Percentiles rank a stretch among this genome's conserved stretches.
Conservation (phyloP, 169 alveolate species). For the Babesia caballi region DNA sequence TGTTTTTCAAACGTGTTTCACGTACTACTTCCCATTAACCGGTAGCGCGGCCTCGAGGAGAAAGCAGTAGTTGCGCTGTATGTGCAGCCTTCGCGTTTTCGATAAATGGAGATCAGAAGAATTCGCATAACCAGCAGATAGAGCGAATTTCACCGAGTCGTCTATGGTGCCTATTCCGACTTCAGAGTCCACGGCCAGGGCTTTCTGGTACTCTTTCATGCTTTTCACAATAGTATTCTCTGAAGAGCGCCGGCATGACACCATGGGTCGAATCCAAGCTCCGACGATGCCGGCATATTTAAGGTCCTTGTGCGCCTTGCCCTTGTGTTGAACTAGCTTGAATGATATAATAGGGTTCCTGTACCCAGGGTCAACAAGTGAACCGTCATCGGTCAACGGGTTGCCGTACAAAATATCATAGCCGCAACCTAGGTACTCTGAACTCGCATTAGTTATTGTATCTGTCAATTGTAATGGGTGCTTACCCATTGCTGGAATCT, state of each 20-base stretch:
- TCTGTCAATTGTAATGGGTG: background rate
- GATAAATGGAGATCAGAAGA: conserved; percentile 3
- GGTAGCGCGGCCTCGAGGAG: conserved; percentile 62
- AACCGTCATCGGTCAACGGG: conserved; percentile 78
- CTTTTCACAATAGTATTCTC: conserved; percentile 40
- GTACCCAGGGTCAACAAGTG: conserved; percentile 81
- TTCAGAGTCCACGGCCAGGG: conserved; percentile 35
- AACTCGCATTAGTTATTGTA: background rate
- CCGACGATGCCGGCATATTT: conserved; percentile 30
- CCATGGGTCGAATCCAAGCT: conserved; percentile 63
- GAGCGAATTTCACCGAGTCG: conserved; percentile 46
- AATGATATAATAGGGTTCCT: conserved; percentile 77
- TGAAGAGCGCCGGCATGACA: conserved; percentile 35
- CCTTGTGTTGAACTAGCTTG: conserved; percentile 23
- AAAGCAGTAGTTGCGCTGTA: conserved; percentile 51
- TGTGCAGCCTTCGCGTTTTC: conserved; percentile 9
- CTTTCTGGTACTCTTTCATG: conserved; percentile 40
- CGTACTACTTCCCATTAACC: conserved; percentile 31
- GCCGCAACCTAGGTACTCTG: conserved; percentile 81
- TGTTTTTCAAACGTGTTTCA: background rate
- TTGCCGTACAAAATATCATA: conserved; percentile 80
- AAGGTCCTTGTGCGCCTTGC: background rate
- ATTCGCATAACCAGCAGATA: conserved; percentile 51
- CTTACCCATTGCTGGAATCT: conserved; percentile 64
- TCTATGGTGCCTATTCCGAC: conserved; percentile 36